Evolutionary conservation across 164 flowering plant genomes (phyloP).

Genomic region (Umbellularia californica): DNA sequence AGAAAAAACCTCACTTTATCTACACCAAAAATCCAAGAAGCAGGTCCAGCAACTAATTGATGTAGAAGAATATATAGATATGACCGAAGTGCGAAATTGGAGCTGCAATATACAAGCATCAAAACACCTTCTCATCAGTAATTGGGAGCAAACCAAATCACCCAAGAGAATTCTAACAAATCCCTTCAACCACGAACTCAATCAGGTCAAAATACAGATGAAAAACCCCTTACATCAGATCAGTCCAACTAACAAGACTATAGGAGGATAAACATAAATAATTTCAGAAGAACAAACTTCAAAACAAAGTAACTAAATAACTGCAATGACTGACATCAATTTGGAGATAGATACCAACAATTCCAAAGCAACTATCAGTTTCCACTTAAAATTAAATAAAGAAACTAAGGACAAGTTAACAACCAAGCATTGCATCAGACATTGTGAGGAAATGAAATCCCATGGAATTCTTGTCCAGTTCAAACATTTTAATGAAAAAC

Average conservation of each 20-base stretch:
- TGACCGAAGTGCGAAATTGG: constrained; percentile 86
- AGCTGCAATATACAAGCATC: constrained; percentile 43
- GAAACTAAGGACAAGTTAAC: background rate
- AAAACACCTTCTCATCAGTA: background rate
- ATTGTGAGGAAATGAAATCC: background rate
- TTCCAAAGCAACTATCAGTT: no score
- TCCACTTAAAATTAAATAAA: no score
- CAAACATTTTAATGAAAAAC: no score
- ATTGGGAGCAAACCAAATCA: background rate
- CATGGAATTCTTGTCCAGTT: no score
- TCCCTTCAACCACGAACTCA: background rate
- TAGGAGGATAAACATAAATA: no score
- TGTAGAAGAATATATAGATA: constrained; percentile 82
- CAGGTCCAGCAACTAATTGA: constrained; percentile 74
- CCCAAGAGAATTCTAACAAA: background rate
- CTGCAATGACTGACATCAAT: background rate
- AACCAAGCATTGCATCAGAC: background rate
- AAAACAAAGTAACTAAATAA: no score
- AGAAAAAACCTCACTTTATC: constrained; percentile 65
- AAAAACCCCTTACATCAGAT: background rate
- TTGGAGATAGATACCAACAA: background rate
- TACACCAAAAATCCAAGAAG: constrained; percentile 68
- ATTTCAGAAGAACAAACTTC: background rate
- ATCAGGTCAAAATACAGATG: background rate
- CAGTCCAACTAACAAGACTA: background rate